These are phyloP conservation scores for Penstemon eatonii DNA, from an alignment of 257 asterid species.

Conservation along the genomic window DNA sequence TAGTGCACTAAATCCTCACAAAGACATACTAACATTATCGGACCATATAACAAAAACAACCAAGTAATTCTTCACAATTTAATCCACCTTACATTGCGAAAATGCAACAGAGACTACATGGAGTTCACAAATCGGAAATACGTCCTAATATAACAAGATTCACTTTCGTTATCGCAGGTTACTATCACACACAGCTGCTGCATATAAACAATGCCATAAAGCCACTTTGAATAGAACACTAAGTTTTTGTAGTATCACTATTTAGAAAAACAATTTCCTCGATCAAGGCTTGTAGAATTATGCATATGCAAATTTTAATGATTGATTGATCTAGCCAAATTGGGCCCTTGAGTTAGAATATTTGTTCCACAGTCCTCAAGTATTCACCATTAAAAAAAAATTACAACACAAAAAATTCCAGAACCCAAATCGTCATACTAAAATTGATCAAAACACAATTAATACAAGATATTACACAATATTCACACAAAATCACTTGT, in stretches of 20 bases:
- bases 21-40: neutral
- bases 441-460: slow-evolving; percentile 21
- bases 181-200: neutral
- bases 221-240: slow-evolving; percentile 2
- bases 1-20: neutral
- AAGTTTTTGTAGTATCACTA: neutral
- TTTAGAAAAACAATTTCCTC: neutral
- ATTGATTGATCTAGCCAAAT: neutral
- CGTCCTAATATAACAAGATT: neutral
- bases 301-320: neutral
- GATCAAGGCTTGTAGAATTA: neutral
- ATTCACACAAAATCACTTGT: neutral
- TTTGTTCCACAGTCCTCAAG: neutral
- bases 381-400: neutral
- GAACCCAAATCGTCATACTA: slow-evolving; percentile 17
- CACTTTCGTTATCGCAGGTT: neutral
- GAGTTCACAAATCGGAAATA: neutral
- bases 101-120: neutral
- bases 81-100: neutral
- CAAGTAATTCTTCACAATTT: neutral
- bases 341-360: too few relatives aligned
- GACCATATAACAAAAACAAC: neutral
- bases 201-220: neutral
- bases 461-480: neutral
- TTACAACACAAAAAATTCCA: too few relatives aligned